Base-by-base conservation (phyloP, 2,329 filamentous ascomycete species). In the Hysterium pulicare region DNA sequence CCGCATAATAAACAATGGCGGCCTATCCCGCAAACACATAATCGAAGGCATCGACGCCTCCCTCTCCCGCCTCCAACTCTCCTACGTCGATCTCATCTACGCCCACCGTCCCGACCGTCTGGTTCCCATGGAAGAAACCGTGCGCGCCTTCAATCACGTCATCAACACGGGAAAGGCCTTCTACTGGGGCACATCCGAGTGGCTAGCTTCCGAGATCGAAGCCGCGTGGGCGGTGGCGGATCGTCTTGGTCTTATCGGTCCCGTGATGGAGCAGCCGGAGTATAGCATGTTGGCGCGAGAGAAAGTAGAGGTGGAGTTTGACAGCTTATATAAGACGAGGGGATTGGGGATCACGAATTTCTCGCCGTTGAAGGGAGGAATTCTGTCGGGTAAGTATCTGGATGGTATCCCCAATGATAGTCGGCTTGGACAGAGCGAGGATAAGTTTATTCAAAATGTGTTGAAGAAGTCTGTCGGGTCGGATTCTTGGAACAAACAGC, bases 101-200 rank as follows among this genome's bases (percentile, higher is more conserved):
- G 83, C 83, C 11, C 84, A 87, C 66, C 76, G 83, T 13, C 79
- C 83, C 0, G 84, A 87, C 57, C 74, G 81, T 3, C 71, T 78
- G 24, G 86, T 83, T 0, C 83, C 83, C 3, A 86, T 87, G 70
- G 82, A 86, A 61, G 84, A 87, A 67, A 81, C 77, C 0, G 83
- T 87, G 22, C 79, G 83, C 39, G 82, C 79, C 31, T 87, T 87
- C 71, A 86, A 86, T 69, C 75, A 86, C 62, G 67, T 87, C 37
- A 85, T 87, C 57, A 73, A 82, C 59, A 73, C 72, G 2, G 83
- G 83, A 46, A 81, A 84, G 70, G 81, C 81, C 2, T 77, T 87
- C 53, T 82, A 83, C 68, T 82, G 78, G 78, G 78, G 79, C 38
- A 83, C 79, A 0, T 74, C 70, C 2, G 78, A 82, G 58, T 83